Conservation (phyloP, 768 basidiomycete genomes). For the Kwoniella sp. region DNA sequence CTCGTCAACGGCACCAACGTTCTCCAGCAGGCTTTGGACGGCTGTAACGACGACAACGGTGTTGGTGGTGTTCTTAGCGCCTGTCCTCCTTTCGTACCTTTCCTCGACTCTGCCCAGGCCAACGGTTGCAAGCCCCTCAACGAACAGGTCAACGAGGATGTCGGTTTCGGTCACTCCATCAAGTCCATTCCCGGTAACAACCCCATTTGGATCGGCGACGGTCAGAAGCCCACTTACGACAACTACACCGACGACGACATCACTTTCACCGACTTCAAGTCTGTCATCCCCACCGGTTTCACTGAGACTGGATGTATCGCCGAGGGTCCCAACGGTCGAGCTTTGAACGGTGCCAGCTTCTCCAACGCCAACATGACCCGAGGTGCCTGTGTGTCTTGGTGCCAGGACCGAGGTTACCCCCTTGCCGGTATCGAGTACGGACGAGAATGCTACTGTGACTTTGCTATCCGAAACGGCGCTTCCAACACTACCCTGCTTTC, state of each 20-base stretch:
- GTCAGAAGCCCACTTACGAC: constrained; percentile 37
- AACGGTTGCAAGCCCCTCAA: constrained; percentile 48
- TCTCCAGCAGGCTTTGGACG: constrained; percentile 54
- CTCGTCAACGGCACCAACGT: constrained; percentile 53
- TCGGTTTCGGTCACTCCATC: constrained; percentile 47
- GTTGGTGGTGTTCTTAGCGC: constrained; percentile 49
- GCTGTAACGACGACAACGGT: constrained; percentile 51
- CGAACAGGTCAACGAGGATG: constrained; percentile 52
- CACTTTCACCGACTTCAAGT: constrained; percentile 33
- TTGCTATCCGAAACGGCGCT: constrained; percentile 49
- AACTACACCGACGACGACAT: constrained; percentile 42
- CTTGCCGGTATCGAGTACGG: constrained; percentile 54
- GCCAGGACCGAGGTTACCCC: constrained; percentile 41
- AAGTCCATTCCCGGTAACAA: constrained; percentile 53
- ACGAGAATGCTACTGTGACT: constrained; percentile 53
- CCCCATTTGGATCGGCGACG: constrained; percentile 51
- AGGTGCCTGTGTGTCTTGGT: constrained; percentile 39
- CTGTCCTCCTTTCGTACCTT: constrained; percentile 55
- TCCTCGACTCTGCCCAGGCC: constrained; percentile 43
- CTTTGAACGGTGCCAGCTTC: constrained; percentile 41
- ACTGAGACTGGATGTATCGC: constrained; percentile 53
- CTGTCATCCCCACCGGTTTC: constrained; percentile 49
- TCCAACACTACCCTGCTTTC: constrained; percentile 50
- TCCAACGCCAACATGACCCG: constrained; percentile 51
- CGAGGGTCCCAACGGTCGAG: constrained; percentile 49